Conservation (phyloP, 768 basidiomycete species). For the Crucibulum laeve region DNA sequence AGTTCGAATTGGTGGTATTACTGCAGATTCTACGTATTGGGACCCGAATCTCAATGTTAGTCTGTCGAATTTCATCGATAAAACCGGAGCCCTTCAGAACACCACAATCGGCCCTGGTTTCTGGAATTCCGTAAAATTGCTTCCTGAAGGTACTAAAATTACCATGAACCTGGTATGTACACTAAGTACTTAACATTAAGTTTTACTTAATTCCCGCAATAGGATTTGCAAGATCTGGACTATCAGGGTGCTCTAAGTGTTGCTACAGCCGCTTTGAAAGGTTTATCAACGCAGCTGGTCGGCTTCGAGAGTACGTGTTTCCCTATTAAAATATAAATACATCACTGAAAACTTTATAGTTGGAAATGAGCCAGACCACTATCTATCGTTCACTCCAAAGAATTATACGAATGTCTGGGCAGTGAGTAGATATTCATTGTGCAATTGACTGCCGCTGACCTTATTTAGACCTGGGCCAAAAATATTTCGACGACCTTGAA, state of each 20-base stretch:
- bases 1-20: constrained; percentile 50
- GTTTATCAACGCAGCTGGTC: constrained; percentile 33
- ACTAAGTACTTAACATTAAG: background rate
- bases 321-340: background rate
- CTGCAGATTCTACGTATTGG: constrained; percentile 51
- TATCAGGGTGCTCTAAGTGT: constrained; percentile 37
- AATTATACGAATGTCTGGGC: constrained; percentile 42
- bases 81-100: constrained; percentile 38
- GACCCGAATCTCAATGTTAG: constrained; percentile 31
- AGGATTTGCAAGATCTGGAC: constrained; percentile 42
- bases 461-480: constrained; percentile 39
- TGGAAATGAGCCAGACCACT: constrained; percentile 55
- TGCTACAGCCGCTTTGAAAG: constrained; percentile 35
- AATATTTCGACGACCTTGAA: constrained; percentile 39
- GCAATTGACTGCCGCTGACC: background rate
- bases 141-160: constrained; percentile 43
- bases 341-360: constrained; percentile 21
- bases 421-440: constrained; percentile 19
- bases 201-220: background rate
- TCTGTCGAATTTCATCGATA: constrained; percentile 40
- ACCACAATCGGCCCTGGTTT: constrained; percentile 49
- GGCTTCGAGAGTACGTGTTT: constrained; percentile 38
- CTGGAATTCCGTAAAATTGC: constrained; percentile 40
- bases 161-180: constrained; percentile 37
- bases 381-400: constrained; percentile 35